phyloP scores from a whole-genome alignment of 169 alveolate genomes.

The Plasmodium berghei region DNA sequence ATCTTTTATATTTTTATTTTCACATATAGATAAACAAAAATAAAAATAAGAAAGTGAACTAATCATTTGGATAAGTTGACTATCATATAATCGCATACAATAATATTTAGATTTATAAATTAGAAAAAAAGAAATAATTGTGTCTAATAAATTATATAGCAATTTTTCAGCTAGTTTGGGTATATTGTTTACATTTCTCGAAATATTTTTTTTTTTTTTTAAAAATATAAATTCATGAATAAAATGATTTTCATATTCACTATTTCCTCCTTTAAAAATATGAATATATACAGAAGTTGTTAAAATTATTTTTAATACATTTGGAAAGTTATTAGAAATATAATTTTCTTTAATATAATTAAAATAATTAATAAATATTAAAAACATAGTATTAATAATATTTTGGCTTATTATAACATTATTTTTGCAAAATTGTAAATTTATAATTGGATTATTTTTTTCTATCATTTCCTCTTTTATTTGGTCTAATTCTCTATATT shows the following conservation, averaged over 20 bases:
- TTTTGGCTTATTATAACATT: neutral
- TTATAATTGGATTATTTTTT: too few relatives aligned
- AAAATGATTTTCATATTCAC: neutral
- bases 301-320: neutral
- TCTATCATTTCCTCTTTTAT: neutral
- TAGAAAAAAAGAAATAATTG: constrained; percentile 2
- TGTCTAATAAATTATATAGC: neutral
- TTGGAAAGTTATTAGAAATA: neutral
- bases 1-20: neutral
- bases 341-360: constrained; percentile 1
- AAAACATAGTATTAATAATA: constrained; percentile 12
- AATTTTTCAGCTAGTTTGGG: neutral
- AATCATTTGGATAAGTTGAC: neutral
- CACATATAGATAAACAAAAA: neutral
- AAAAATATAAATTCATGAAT: neutral
- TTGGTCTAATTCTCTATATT: neutral
- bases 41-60: neutral
- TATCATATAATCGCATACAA: neutral
- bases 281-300: neutral
- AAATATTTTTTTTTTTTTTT: too few relatives aligned
- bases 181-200: neutral
- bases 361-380: constrained; percentile 12
- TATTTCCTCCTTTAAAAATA: neutral
- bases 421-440: neutral
- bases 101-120: neutral